Percentiles rank a stretch among this genome's conserved stretches.
These are phyloP conservation scores for Cicer yamashitae DNA, from an alignment of 306 rosid genomes.

Conservation along the genomic window DNA sequence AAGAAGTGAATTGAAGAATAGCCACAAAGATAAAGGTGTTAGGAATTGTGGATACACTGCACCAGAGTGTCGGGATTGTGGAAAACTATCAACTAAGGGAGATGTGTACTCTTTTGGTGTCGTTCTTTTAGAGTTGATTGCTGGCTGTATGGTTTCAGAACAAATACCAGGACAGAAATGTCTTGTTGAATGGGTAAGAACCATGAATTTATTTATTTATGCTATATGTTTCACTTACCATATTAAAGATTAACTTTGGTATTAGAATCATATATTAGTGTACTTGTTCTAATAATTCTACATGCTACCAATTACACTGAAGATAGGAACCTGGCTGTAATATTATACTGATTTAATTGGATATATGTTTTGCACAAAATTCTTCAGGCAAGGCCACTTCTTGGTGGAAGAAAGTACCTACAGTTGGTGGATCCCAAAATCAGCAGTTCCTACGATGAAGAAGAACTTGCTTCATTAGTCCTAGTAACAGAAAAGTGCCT, in stretches of 20 bases:
- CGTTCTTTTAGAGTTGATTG: slow-evolving; percentile 53
- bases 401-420: slow-evolving; percentile 41
- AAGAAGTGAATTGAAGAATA: slow-evolving; percentile 38
- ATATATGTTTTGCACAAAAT: slow-evolving; percentile 25
- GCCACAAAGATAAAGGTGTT: slow-evolving; percentile 21
- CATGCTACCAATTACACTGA: background rate
- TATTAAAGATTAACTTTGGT: background rate
- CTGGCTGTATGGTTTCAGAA: slow-evolving; percentile 45
- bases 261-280: background rate
- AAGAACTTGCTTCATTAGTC: slow-evolving; percentile 48
- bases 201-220: background rate
- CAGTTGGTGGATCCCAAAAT: slow-evolving; percentile 51
- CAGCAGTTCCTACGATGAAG: slow-evolving; percentile 45
- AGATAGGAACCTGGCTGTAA: slow-evolving; percentile 7
- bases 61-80: slow-evolving; percentile 50
- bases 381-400: slow-evolving; percentile 52
- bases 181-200: slow-evolving; percentile 50
- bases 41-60: slow-evolving; percentile 44
- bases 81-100: slow-evolving; percentile 43
- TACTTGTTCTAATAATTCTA: no score
- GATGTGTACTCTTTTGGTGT: slow-evolving; percentile 58
- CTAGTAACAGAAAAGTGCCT: slow-evolving; percentile 49
- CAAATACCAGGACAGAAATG: slow-evolving; percentile 36
- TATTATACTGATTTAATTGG: slow-evolving; percentile 1
- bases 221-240: slow-evolving; percentile 13